Evolutionary conservation across 2,329 filamentous ascomycete species (phyloP).

Genomic region (Talaromyces sp.): DNA sequence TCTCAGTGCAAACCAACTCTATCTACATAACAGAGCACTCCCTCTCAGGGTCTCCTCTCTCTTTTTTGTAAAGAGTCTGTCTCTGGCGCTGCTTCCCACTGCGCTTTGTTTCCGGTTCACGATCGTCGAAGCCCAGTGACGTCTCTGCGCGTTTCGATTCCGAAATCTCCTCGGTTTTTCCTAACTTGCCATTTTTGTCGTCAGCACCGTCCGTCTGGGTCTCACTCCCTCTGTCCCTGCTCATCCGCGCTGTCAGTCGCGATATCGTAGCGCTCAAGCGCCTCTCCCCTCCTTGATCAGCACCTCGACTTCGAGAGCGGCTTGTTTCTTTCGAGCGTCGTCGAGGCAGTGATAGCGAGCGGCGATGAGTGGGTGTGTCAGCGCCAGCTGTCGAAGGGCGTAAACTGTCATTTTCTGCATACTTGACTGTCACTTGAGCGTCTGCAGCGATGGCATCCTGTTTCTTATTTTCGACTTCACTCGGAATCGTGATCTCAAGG

Average conservation of each 20-base stretch:
- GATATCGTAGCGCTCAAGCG: conserved; percentile 31
- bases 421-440: conserved; percentile 22
- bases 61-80: conserved; percentile 29
- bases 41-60: conserved; percentile 33
- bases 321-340: conserved; percentile 25
- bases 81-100: conserved; percentile 28
- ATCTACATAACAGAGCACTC: conserved; percentile 41
- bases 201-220: background rate
- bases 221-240: conserved; percentile 8
- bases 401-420: conserved; percentile 17
- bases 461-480: conserved; percentile 16
- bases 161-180: background rate
- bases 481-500: conserved; percentile 31
- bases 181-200: background rate
- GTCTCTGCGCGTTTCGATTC: background rate
- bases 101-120: conserved; percentile 16
- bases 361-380: conserved; percentile 6
- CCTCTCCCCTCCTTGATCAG: conserved; percentile 32
- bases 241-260: conserved; percentile 22
- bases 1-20: background rate
- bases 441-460: conserved; percentile 23
- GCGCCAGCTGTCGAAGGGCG: background rate
- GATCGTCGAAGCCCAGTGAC: conserved; percentile 18
- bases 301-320: conserved; percentile 29
- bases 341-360: conserved; percentile 23